These are phyloP conservation scores for Eucalyptus curtisii DNA, from an alignment of 345 rosid species.

Conservation along the genomic window DNA sequence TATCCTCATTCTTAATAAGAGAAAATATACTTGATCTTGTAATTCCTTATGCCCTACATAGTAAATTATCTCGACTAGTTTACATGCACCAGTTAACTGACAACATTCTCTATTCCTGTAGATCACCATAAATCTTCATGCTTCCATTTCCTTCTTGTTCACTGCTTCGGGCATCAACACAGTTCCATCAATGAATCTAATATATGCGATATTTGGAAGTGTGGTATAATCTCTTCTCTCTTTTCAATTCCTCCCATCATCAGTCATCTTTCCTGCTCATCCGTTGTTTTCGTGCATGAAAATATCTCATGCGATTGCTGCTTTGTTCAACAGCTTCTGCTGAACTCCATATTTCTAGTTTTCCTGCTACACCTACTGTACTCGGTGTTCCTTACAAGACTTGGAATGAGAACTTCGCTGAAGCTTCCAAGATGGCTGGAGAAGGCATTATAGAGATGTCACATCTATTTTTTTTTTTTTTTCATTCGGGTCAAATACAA, in stretches of 20 bases:
- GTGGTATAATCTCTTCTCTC: slow-evolving; percentile 34
- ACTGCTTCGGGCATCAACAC: slow-evolving; percentile 64
- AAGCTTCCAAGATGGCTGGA: slow-evolving; percentile 79
- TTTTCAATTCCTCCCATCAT: background rate
- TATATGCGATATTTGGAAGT: slow-evolving; percentile 64
- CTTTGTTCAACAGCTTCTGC: slow-evolving; percentile 43
- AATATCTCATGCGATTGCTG: background rate
- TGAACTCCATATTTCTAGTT: slow-evolving; percentile 75
- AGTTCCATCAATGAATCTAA: slow-evolving; percentile 69
- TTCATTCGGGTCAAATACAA: background rate
- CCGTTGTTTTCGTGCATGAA: background rate
- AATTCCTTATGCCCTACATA: background rate
- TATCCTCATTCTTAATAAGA: slow-evolving; percentile 82
- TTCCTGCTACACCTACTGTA: slow-evolving; percentile 74
- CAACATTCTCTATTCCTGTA: slow-evolving; percentile 12
- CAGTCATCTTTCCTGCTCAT: background rate
- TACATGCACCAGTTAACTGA: background rate
- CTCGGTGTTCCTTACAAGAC: slow-evolving; percentile 63
- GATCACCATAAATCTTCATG: slow-evolving; percentile 90
- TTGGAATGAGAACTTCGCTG: slow-evolving; percentile 64
- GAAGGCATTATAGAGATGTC: slow-evolving; percentile 36
- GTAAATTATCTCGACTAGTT: background rate
- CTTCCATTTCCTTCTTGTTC: slow-evolving; percentile 59
- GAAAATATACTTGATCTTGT: slow-evolving; percentile 92
- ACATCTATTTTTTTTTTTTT: background rate